These are phyloP conservation scores for Buddleja alternifolia DNA, from an alignment of 257 asterid genomes.

Conservation along the genomic window DNA sequence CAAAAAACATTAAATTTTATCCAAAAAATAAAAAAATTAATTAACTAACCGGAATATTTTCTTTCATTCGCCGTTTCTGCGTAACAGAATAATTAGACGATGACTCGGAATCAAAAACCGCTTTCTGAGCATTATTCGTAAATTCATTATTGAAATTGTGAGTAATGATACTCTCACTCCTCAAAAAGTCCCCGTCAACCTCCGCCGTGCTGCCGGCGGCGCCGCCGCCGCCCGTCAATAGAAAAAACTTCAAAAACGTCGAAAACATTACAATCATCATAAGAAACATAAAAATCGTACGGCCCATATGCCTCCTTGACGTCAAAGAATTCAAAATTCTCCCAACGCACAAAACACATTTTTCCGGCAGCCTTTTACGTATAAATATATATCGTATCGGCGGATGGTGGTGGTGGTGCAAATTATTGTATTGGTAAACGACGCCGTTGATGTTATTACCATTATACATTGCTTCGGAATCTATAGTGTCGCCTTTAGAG, in stretches of 20 bases:
- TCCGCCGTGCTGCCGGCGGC: slow-evolving; percentile 28
- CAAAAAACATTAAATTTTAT: not conserved
- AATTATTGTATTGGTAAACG: too few species aligned
- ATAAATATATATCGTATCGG: slow-evolving; percentile 38
- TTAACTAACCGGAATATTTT: slow-evolving; percentile 44
- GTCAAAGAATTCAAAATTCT: slow-evolving; percentile 34
- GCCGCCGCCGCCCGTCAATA: slow-evolving; percentile 39
- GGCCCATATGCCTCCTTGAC: slow-evolving; percentile 61
- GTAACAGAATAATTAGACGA: slow-evolving; percentile 19
- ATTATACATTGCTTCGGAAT: slow-evolving; percentile 14
- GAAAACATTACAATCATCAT: slow-evolving; percentile 50
- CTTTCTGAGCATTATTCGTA: slow-evolving; percentile 41
- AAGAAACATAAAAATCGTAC: slow-evolving; percentile 50
- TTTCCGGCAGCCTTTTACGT: slow-evolving; percentile 58
- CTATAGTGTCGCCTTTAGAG: slow-evolving; percentile 14
- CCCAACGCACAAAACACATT: slow-evolving; percentile 39
- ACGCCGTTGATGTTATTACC: too few species aligned
- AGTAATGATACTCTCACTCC: slow-evolving; percentile 30
- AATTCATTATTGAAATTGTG: slow-evolving; percentile 32
- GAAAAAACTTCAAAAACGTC: slow-evolving; percentile 52
- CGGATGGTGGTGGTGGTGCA: slow-evolving; percentile 32
- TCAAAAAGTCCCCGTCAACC: slow-evolving; percentile 8
- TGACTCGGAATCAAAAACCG: slow-evolving; percentile 38
- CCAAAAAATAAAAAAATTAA: too few species aligned
- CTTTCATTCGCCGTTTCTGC: slow-evolving; percentile 38